These are phyloP conservation scores for Lichenothelia convexa DNA, from an alignment of 495 filamentous ascomycete species.

Conservation along the genomic window DNA sequence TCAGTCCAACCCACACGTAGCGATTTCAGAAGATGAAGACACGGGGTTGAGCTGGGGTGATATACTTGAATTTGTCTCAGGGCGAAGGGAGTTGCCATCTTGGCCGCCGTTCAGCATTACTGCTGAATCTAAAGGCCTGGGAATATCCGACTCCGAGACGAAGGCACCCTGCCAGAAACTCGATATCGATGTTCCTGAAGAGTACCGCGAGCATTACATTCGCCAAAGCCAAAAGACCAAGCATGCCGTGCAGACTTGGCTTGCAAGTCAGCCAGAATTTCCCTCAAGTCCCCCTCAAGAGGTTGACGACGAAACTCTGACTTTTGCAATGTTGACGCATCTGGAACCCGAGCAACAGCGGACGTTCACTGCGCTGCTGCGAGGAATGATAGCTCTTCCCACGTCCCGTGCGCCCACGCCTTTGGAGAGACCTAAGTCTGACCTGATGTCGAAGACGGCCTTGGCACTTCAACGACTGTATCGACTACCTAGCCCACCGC, in stretches of 20 bases:
- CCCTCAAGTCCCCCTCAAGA: constrained; percentile 59
- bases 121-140: constrained; percentile 30
- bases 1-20: constrained; percentile 18
- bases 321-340: constrained; percentile 82
- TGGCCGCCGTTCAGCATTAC: constrained; percentile 77
- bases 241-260: constrained; percentile 68
- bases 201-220: constrained; percentile 75
- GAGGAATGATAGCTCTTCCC: constrained; percentile 41
- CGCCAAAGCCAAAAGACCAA: constrained; percentile 77
- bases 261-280: constrained; percentile 52
- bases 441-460: constrained; percentile 50
- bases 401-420: constrained; percentile 36
- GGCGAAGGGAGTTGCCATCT: constrained; percentile 59
- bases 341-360: constrained; percentile 56
- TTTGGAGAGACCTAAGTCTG: constrained; percentile 34
- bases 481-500: constrained; percentile 47
- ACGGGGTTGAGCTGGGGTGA: constrained; percentile 89
- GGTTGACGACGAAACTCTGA: constrained; percentile 80
- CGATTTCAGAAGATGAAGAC: constrained; percentile 26
- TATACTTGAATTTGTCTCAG: constrained; percentile 80
- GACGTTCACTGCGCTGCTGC: constrained; percentile 58
- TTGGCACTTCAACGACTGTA: constrained; percentile 73
- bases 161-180: constrained; percentile 58
- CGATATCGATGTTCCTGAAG: constrained; percentile 79
- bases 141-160: constrained; percentile 27